Evolutionary conservation across 2,329 filamentous ascomycete genomes (phyloP).

Genomic region (Colletotrichum gloeosporioides): DNA sequence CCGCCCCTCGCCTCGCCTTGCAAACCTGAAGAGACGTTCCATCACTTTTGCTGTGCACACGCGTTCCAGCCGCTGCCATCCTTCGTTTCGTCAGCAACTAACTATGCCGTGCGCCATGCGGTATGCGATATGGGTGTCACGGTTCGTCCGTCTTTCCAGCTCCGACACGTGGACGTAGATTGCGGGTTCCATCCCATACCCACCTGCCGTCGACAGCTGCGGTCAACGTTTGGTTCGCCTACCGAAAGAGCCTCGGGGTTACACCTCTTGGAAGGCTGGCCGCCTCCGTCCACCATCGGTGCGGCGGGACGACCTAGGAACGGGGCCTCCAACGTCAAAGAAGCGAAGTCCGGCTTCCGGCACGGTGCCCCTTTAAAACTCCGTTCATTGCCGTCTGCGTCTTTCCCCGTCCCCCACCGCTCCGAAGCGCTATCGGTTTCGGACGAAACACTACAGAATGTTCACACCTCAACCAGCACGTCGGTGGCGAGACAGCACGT

Average conservation of each 20-base stretch:
- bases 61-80: not conserved
- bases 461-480: not conserved
- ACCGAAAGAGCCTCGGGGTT: not conserved
- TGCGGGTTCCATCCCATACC: not conserved
- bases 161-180: not conserved
- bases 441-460: not conserved
- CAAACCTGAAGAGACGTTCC: not conserved
- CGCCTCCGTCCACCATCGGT: not conserved
- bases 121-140: not conserved
- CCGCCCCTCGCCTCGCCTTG: not conserved
- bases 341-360: not conserved
- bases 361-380: not conserved
- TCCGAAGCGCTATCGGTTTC: not conserved
- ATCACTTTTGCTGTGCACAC: not conserved
- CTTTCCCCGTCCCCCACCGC: not conserved
- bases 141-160: not conserved
- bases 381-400: not conserved
- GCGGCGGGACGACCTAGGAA: not conserved
- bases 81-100: not conserved
- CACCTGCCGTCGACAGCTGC: not conserved
- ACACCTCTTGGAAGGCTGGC: not conserved
- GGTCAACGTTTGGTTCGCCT: not conserved
- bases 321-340: not conserved
- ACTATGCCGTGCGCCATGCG: not conserved
- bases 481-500: conserved; percentile 2